These are phyloP conservation scores for Solanum pinnatisectum DNA, from an alignment of 257 asterid genomes.

Conservation along the genomic window DNA sequence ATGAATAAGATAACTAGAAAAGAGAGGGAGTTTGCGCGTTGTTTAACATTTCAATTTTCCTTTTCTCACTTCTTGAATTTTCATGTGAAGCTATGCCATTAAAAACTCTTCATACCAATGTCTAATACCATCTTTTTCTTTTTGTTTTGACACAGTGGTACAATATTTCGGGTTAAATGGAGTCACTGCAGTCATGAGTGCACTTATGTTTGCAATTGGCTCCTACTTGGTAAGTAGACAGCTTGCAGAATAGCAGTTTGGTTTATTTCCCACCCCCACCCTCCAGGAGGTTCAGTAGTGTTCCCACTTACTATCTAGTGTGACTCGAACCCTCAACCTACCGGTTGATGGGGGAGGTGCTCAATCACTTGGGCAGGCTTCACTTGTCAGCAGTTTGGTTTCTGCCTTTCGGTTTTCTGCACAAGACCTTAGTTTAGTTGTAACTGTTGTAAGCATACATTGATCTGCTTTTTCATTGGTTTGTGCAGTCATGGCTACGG, in stretches of 20 bases:
- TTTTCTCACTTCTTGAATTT: background rate
- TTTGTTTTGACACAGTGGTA: conserved; percentile 37
- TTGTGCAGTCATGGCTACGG: conserved; percentile 81
- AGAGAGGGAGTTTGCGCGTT: background rate
- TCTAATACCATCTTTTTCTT: background rate
- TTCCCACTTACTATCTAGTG: background rate
- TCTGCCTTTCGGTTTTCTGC: background rate
- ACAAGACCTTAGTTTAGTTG: background rate
- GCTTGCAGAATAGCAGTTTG: background rate
- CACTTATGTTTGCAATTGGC: conserved; percentile 30
- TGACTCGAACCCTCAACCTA: background rate
- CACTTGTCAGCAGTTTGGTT: background rate
- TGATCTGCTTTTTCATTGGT: background rate
- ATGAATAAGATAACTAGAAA: background rate
- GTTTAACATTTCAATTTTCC: background rate
- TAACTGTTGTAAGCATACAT: background rate
- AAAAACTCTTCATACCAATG: background rate
- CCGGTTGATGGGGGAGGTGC: background rate
- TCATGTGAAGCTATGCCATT: background rate
- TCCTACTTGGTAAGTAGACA: conserved; percentile 57
- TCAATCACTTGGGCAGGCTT: background rate
- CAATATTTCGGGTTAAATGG: conserved; percentile 49
- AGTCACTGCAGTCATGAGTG: conserved; percentile 32
- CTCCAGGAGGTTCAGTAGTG: background rate
- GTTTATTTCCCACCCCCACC: background rate